Evolutionary conservation across 495 filamentous ascomycete genomes (phyloP).

Genomic region (Hypoxylon perforatum): DNA sequence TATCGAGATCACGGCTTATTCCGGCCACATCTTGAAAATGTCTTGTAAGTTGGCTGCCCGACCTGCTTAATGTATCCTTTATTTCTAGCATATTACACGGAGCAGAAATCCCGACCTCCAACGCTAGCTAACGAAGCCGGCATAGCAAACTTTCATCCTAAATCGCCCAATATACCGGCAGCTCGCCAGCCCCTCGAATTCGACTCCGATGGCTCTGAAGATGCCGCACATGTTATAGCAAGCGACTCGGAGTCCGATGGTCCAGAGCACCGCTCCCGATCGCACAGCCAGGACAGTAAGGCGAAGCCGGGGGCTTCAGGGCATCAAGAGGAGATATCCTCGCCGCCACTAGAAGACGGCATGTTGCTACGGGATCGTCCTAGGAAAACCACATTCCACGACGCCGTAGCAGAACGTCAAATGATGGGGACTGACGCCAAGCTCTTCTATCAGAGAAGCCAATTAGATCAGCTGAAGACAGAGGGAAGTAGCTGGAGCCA

Average conservation of each 20-base stretch:
- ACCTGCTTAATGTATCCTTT: background rate
- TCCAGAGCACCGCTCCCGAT: slow-evolving; percentile 3
- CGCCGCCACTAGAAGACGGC: slow-evolving; percentile 56
- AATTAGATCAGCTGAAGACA: slow-evolving; percentile 65
- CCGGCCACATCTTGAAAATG: slow-evolving; percentile 18
- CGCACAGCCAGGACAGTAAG: slow-evolving; percentile 5
- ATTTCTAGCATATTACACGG: background rate
- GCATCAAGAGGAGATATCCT: slow-evolving; percentile 19
- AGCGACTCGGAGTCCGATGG: slow-evolving; percentile 35
- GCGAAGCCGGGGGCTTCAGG: slow-evolving; percentile 1
- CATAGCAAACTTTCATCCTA: slow-evolving; percentile 35
- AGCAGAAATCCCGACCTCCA: background rate
- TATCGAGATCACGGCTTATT: slow-evolving; percentile 7
- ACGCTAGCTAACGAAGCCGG: slow-evolving; percentile 33
- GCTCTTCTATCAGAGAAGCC: slow-evolving; percentile 92
- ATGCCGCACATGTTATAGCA: slow-evolving; percentile 30
- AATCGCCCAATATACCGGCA: slow-evolving; percentile 34
- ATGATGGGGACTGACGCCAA: slow-evolving; percentile 92
- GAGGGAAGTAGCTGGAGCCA: slow-evolving; percentile 59
- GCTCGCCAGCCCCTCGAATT: slow-evolving; percentile 41
- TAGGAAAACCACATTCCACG: slow-evolving; percentile 83
- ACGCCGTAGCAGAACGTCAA: slow-evolving; percentile 88
- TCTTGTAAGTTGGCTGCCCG: slow-evolving; percentile 31
- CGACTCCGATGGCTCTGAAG: slow-evolving; percentile 43
- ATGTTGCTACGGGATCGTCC: slow-evolving; percentile 80